These are phyloP conservation scores for Aphanocladium album DNA, from an alignment of 2,329 filamentous ascomycete genomes.

Conservation along the genomic window DNA sequence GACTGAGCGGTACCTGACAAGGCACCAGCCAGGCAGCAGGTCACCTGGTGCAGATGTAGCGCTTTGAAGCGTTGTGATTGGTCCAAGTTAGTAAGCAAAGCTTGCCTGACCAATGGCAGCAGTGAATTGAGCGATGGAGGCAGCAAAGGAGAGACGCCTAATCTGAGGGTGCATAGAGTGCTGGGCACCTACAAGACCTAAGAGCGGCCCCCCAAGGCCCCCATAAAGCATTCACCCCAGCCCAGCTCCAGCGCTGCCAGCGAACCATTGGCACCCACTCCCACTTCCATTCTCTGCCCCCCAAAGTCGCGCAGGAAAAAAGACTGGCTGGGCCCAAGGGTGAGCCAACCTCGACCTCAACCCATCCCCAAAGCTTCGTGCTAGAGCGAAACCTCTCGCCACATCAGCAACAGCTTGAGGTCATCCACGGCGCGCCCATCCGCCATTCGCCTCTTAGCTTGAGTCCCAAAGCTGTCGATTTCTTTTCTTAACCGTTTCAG, in stretches of 20 bases:
- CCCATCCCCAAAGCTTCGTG: slow-evolving; percentile 4
- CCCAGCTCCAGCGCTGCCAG: background rate
- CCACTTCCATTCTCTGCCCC: background rate
- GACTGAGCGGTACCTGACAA: slow-evolving; percentile 19
- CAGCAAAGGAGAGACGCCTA: slow-evolving; percentile 23
- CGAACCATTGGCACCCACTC: background rate
- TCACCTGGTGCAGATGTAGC: slow-evolving; percentile 23
- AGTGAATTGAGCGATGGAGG: slow-evolving; percentile 30
- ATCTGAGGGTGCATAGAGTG: slow-evolving; percentile 4
- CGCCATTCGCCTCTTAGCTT: background rate
- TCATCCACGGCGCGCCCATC: background rate
- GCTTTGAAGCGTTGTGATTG: slow-evolving; percentile 23
- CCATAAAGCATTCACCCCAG: background rate
- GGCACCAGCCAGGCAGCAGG: slow-evolving; percentile 25
- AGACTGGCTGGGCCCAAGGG: slow-evolving; percentile 25
- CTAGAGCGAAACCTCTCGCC: slow-evolving; percentile 10
- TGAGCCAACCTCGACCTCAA: background rate
- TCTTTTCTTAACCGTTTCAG: background rate
- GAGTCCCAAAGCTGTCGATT: background rate
- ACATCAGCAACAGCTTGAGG: slow-evolving; percentile 11
- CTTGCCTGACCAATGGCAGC: slow-evolving; percentile 24
- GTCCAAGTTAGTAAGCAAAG: slow-evolving; percentile 22
- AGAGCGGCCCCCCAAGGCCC: background rate
- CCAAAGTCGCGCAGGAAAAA: background rate
- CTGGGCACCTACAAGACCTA: too few relatives aligned